Conservation (phyloP, 2,329 filamentous ascomycete species). For the Dactylellina drechsleri region DNA sequence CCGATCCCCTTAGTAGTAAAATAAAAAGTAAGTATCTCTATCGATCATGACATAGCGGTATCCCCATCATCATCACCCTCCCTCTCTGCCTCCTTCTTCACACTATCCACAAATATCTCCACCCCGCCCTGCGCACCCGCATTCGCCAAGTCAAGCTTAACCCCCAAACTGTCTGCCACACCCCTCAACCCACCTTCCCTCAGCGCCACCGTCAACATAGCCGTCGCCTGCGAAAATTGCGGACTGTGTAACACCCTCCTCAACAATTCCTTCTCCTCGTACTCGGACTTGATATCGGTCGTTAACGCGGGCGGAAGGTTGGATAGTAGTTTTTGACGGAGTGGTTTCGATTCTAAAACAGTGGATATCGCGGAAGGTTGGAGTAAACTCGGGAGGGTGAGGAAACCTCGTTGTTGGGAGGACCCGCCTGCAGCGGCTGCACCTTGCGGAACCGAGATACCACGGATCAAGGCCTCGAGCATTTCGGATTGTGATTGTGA, state of each 20-base stretch:
- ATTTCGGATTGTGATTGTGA: slow-evolving; percentile 42
- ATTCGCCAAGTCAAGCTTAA: slow-evolving; percentile 78
- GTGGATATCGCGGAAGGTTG: slow-evolving; percentile 80
- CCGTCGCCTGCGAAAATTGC: slow-evolving; percentile 87
- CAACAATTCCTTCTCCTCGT: slow-evolving; percentile 83
- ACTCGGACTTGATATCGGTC: slow-evolving; percentile 77
- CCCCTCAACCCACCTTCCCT: slow-evolving; percentile 90
- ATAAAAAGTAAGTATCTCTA: not conserved
- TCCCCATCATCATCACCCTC: slow-evolving; percentile 57
- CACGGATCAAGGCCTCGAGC: slow-evolving; percentile 44
- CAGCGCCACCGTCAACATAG: slow-evolving; percentile 85
- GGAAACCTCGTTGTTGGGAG: slow-evolving; percentile 78
- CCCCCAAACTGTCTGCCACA: slow-evolving; percentile 83
- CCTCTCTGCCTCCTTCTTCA: slow-evolving; percentile 80
- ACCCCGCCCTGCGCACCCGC: slow-evolving; percentile 75
- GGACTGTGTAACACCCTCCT: slow-evolving; percentile 86
- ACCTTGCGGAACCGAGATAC: slow-evolving; percentile 56
- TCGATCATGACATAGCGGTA: slow-evolving; percentile 53
- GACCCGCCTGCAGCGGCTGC: slow-evolving; percentile 69
- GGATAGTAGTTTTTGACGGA: slow-evolving; percentile 74
- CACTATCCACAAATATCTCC: slow-evolving; percentile 88
- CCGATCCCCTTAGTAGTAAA: slow-evolving; percentile 3
- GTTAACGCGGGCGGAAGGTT: slow-evolving; percentile 81
- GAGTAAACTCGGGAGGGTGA: slow-evolving; percentile 87
- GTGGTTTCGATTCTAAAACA: slow-evolving; percentile 69